Percentiles rank a stretch among this genome's conserved stretches.
Evolutionary conservation across 192 early-diverging fungal species (phyloP).

Genomic region (Thamnidium elegans): DNA sequence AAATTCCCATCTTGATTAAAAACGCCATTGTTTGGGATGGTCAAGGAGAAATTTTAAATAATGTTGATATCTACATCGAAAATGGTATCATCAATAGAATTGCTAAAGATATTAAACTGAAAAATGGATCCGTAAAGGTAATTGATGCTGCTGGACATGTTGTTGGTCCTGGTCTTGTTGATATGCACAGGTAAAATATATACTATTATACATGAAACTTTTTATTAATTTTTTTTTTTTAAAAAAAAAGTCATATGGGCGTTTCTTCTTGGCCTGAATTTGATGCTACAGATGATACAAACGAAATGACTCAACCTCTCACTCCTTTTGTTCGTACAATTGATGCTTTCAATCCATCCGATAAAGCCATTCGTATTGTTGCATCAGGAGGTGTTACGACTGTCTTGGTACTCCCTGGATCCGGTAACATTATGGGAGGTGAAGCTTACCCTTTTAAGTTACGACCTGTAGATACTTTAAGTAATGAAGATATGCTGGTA

Average conservation of each 20-base stretch:
- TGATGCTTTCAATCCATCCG: conserved; percentile 71
- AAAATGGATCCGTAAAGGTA: conserved; percentile 26
- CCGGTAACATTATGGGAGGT: conserved; percentile 74
- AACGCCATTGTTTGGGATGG: conserved; percentile 41
- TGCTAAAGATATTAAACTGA: conserved; percentile 15
- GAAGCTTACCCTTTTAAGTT: conserved; percentile 70
- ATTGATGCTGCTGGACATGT: conserved; percentile 52
- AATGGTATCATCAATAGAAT: conserved; percentile 41
- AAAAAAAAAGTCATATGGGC: conserved; percentile 56
- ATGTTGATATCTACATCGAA: conserved; percentile 40
- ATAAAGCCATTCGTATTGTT: conserved; percentile 55
- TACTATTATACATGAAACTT: neutral
- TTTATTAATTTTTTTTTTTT: neutral
- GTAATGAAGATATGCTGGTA: conserved; percentile 63
- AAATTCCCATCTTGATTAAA: conserved; percentile 17
- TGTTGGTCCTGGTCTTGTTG: conserved; percentile 59
- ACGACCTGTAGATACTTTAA: conserved; percentile 47
- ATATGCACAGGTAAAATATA: conserved; percentile 39
- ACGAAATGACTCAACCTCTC: conserved; percentile 62
- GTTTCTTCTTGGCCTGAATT: conserved; percentile 64
- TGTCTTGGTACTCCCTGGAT: conserved; percentile 69
- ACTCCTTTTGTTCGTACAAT: conserved; percentile 62
- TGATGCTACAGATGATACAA: conserved; percentile 54
- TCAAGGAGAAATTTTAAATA: conserved; percentile 22
- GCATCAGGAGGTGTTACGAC: conserved; percentile 77